A percentile compares a stretch with the other conserved stretches of the same genome.
Evolutionary conservation across 441 rosid species (phyloP).

Genomic region (Populus hybrid): DNA sequence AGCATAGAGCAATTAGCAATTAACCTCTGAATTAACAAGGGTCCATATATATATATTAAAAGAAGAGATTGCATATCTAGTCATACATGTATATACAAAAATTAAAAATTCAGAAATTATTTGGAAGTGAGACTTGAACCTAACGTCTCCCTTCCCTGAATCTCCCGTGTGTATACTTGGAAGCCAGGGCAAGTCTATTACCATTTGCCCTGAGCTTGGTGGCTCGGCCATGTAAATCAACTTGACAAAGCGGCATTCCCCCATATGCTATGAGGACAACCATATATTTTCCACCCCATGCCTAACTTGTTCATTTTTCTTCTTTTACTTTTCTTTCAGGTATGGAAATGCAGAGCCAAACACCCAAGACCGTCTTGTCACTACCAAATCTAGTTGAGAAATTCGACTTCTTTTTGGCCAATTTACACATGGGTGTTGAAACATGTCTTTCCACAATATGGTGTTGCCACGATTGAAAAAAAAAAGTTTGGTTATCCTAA

Average conservation of each 20-base stretch:
- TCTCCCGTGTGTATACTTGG: not conserved
- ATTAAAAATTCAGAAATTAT: not conserved
- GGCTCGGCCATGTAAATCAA: not conserved
- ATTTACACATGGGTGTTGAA: not conserved
- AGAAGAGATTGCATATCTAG: not conserved
- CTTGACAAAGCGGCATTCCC: not conserved
- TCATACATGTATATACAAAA: not conserved
- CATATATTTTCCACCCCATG: not conserved
- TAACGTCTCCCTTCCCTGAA: not conserved
- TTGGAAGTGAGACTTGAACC: not conserved
- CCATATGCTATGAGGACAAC: not conserved
- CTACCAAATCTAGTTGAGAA: not conserved
- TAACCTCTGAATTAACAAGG: not conserved
- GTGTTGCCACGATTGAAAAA: constrained; percentile 5
- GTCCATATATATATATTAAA: not conserved
- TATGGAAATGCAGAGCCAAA: not conserved
- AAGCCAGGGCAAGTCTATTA: not conserved
- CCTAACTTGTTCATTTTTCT: constrained; percentile 4
- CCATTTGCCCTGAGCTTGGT: not conserved
- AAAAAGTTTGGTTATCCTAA: too few species aligned
- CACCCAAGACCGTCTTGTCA: not conserved
- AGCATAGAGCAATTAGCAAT: not conserved
- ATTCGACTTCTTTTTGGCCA: not conserved
- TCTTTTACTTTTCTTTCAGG: not conserved
- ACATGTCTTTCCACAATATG: not conserved